Base-by-base conservation (phyloP, 2,329 filamentous ascomycete genomes). In the Beauveria brongniartii region DNA sequence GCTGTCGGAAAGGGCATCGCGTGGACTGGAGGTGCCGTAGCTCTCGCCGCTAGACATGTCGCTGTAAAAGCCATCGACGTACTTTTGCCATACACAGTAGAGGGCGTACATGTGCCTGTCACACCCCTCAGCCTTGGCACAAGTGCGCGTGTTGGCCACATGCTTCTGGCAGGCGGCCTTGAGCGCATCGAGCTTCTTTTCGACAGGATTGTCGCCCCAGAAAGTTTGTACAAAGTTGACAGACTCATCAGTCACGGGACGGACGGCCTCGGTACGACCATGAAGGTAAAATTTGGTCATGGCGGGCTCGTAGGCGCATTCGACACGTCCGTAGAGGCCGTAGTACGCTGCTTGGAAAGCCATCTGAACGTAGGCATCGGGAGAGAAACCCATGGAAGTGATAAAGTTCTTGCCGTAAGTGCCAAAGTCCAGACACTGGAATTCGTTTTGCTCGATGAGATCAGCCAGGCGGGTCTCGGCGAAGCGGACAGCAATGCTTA, bases 301-400 rank as follows among this genome's bases (percentile, higher is more conserved):
- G 47, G 94, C 93, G 8, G 94, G 94, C 74, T 99, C 94, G 72
- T 99, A 99, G 0, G 92, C 94, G 71, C 91, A 96, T 73, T 97
- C 94, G 1, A 96, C 85, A 5, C 91, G 86, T 3, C 94, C 94
- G 68, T 97, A 99, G 8, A 99, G 82, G 2, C 94, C 94, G 69
- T 97, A 99, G 78, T 99, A 97, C 1, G 94, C 93, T 5, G 93
- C 93, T 73, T 99, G 94, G 77, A 97, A 97, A 0, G 94, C 94
- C 93, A 99, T 97, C 74, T 99, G 94, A 22, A 99, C 90, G 71
- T 96, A 99, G 0, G 94, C 94, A 72, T 97, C 94, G 0, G 94
- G 93, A 0, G 93, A 97, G 75, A 97, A 95, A 8, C 93, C 93
- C 87, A 95, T 95, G 0, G 89, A 91, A 0, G 92, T 97, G 74